phyloP scores from a whole-genome alignment of 805 yeast species.

The Debaryomyces hansenii region DNA sequence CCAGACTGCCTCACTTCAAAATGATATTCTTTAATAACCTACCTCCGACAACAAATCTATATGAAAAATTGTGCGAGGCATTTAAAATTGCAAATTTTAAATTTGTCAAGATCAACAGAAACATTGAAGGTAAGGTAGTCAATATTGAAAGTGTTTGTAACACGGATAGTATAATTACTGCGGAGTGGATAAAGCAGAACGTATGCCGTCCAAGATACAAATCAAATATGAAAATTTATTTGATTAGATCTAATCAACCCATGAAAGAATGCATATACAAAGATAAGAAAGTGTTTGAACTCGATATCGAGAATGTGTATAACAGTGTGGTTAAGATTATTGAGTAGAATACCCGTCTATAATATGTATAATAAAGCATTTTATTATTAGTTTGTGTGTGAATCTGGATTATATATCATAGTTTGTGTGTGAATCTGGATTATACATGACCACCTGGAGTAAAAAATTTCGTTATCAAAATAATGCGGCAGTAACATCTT shows the following conservation, averaged over 20 bases:
- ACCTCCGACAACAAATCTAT: slow-evolving; percentile 3
- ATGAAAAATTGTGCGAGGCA: slow-evolving; percentile 1
- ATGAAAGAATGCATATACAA: slow-evolving; percentile 19
- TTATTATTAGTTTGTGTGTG: neutral
- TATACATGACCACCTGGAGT: neutral
- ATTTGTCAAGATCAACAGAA: slow-evolving; percentile 39
- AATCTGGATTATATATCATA: neutral
- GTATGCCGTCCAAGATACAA: slow-evolving; percentile 47
- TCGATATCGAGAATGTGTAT: slow-evolving; percentile 22
- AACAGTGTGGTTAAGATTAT: neutral
- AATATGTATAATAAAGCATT: neutral
- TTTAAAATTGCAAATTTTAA: slow-evolving; percentile 16
- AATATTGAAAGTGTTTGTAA: slow-evolving; percentile 31
- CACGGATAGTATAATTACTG: slow-evolving; percentile 1
- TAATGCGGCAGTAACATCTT: neutral
- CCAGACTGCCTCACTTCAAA: neutral
- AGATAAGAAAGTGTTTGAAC: slow-evolving; percentile 23
- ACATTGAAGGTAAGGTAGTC: slow-evolving; percentile 35
- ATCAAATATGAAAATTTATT: slow-evolving; percentile 43
- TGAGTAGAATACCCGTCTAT: neutral
- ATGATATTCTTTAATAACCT: slow-evolving; percentile 2
- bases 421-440: neutral
- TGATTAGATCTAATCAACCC: slow-evolving; percentile 13
- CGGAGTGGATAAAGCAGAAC: slow-evolving; percentile 38
- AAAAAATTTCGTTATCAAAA: neutral